Evolutionary conservation across 108 stramenopile genomes (phyloP).

Genomic region (Fragilaria radians): DNA sequence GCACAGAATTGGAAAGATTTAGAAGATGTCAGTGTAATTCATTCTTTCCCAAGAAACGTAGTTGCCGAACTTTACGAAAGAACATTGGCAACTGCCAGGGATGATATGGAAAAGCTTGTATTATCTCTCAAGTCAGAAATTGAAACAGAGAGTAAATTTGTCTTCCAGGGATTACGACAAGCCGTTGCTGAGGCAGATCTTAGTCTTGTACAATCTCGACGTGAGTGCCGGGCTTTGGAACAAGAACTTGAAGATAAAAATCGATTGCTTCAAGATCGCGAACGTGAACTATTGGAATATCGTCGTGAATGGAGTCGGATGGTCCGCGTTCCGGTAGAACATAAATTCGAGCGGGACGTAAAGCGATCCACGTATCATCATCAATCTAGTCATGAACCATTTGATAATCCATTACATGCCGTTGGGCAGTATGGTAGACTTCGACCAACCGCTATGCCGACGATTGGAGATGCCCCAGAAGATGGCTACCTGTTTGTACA

Average conservation of each 20-base stretch:
- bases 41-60: background rate
- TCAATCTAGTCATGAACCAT: constrained; percentile 7
- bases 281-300: constrained; percentile 1
- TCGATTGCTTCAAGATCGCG: constrained; percentile 2
- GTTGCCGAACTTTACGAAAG: background rate
- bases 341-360: background rate
- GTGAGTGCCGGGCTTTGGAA: background rate
- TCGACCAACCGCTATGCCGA: background rate
- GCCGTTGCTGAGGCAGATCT: background rate
- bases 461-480: constrained; percentile 3
- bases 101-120: background rate
- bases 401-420: background rate
- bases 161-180: background rate
- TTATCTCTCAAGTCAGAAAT: background rate
- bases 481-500: constrained; percentile 1
- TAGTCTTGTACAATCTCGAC: background rate
- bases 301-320: background rate
- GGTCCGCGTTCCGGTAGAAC: background rate
- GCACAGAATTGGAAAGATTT: constrained; percentile 25
- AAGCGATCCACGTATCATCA: constrained; percentile 5
- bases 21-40: background rate
- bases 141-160: background rate
- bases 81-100: background rate
- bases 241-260: constrained; percentile 2
- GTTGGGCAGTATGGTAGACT: background rate